A percentile compares a stretch with the other conserved stretches of the same genome.
Evolutionary conservation across 163 green algal genomes (phyloP).

Genomic region (Prototheca wickerhamii): DNA sequence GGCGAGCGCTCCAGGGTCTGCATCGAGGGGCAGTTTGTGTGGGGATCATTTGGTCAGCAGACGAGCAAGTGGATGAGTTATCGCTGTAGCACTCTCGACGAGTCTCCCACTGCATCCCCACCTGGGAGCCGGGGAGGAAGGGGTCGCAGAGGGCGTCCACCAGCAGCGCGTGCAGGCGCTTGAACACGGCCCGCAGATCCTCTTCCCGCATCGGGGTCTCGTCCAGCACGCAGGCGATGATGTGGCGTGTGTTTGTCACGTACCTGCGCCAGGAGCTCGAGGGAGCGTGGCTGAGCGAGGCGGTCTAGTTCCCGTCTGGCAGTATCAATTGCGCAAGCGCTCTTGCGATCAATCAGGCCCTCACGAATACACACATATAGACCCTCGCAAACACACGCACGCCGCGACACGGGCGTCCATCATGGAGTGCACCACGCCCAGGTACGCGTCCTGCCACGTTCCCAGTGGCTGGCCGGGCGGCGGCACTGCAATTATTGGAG

Average conservation of each 20-base stretch:
- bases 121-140: constrained; percentile 38
- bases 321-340: no score
- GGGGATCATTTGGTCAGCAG: no score
- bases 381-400: no score
- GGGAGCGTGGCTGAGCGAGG: no score
- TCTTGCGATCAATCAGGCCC: no score
- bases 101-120: no score
- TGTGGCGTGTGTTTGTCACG: neutral
- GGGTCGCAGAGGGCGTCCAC: constrained; percentile 55
- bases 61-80: no score
- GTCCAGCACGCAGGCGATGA: neutral
- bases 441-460: neutral
- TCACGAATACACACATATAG: no score
- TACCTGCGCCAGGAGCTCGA: neutral
- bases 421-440: neutral
- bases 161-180: constrained; percentile 45
- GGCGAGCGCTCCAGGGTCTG: no score
- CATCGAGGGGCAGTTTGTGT: no score
- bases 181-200: constrained; percentile 26
- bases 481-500: constrained; percentile 4
- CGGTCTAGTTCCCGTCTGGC: no score
- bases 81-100: no score
- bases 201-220: neutral
- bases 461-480: neutral
- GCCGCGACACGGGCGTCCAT: neutral